A percentile compares a stretch with the other conserved stretches of the same genome.
phyloP scores from a whole-genome alignment of 352 stramenopile species.

The Vaucheria bursata region DNA sequence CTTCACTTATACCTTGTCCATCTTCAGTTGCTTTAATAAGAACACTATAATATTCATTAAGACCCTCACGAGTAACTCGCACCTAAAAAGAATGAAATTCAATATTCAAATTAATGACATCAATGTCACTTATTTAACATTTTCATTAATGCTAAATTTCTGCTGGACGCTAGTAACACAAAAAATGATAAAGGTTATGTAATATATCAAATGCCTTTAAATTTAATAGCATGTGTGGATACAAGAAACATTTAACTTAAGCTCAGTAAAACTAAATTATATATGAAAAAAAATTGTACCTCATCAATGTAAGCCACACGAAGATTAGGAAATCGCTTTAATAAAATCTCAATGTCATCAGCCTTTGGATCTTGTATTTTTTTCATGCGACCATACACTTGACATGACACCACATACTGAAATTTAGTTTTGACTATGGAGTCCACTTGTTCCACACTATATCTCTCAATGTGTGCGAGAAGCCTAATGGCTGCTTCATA shows the following conservation, averaged over 20 bases:
- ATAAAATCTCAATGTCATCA: constrained; percentile 93
- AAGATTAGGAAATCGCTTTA: constrained; percentile 91
- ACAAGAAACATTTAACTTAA: no score
- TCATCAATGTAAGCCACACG: constrained; percentile 97
- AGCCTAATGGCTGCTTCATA: constrained; percentile 93
- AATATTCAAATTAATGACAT: no score
- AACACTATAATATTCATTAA: constrained; percentile 86
- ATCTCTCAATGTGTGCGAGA: constrained; percentile 83
- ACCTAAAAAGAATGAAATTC: no score
- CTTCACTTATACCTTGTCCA: constrained; percentile 62
- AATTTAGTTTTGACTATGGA: constrained; percentile 97
- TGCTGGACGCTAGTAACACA: no score
- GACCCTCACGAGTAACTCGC: constrained; percentile 83
- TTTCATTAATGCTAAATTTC: no score
- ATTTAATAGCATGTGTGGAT: no score
- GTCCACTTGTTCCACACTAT: constrained; percentile 60
- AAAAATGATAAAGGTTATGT: no score
- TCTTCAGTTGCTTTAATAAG: constrained; percentile 79
- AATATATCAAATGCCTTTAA: no score
- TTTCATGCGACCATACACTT: constrained; percentile 97
- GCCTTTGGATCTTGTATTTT: constrained; percentile 95
- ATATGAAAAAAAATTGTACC: no score
- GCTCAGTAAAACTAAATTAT: no score
- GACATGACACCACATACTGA: constrained; percentile 94
- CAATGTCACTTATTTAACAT: no score